These are phyloP conservation scores for Bocquillonia castaneifolia DNA, from an alignment of 441 rosid genomes.

Conservation along the genomic window DNA sequence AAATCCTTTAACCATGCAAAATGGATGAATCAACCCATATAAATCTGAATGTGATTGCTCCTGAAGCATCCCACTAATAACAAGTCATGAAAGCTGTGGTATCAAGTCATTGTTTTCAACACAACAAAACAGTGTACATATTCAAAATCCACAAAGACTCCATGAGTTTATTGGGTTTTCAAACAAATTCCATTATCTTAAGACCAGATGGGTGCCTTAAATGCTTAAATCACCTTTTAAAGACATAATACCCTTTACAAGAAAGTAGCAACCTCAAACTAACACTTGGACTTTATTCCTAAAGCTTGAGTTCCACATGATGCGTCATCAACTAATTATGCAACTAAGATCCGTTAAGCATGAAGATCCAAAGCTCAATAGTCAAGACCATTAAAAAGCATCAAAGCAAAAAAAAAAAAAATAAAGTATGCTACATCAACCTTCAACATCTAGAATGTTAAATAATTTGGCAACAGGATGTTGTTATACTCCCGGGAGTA, in stretches of 20 bases:
- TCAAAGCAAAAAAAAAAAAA: not conserved
- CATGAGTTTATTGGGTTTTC: not conserved
- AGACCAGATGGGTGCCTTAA: not conserved
- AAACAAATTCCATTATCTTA: not conserved
- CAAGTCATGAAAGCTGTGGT: not conserved
- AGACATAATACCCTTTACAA: not conserved
- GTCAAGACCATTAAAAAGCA: not conserved
- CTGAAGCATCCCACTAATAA: not conserved
- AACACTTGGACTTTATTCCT: not conserved
- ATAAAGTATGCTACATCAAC: not conserved
- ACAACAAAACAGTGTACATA: not conserved
- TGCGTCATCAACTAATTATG: slow-evolving; percentile 4
- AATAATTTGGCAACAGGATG: not conserved
- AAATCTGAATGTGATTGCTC: not conserved
- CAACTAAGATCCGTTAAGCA: not conserved
- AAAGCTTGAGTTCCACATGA: not conserved
- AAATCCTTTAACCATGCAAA: not conserved
- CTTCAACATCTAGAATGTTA: not conserved
- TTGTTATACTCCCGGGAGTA: not conserved
- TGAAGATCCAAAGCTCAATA: not conserved
- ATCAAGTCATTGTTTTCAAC: not conserved
- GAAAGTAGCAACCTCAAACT: not conserved
- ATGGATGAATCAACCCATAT: not conserved
- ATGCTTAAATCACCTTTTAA: not conserved
- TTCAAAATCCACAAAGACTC: not conserved